phyloP scores from a whole-genome alignment of 371 early-diverging fungal genomes.

The Rhizopus stolonifer region DNA sequence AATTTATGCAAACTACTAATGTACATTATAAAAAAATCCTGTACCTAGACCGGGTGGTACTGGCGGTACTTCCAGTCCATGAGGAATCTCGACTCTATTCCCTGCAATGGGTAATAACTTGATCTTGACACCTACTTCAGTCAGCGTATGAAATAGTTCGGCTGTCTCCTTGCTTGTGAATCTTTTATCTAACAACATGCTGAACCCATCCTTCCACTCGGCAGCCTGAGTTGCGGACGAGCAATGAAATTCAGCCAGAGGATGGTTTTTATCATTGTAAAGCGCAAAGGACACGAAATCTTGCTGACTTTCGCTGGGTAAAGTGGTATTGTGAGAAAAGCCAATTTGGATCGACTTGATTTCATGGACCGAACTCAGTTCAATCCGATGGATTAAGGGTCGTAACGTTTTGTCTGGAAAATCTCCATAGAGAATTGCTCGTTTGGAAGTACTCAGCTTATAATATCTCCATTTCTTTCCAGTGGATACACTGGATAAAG shows the following conservation, averaged over 20 bases:
- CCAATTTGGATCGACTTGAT: constrained; percentile 45
- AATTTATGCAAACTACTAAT: background rate
- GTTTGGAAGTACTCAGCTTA: constrained; percentile 61
- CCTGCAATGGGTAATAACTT: constrained; percentile 70
- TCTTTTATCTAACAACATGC: constrained; percentile 66
- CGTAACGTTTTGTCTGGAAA: constrained; percentile 63
- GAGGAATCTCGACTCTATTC: constrained; percentile 60
- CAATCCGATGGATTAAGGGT: constrained; percentile 51
- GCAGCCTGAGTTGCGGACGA: constrained; percentile 48
- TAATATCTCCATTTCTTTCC: constrained; percentile 61
- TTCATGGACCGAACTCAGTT: constrained; percentile 55
- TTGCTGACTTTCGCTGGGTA: too few species aligned
- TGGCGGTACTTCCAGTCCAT: constrained; percentile 44
- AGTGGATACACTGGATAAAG: background rate
- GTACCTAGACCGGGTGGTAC: constrained; percentile 42
- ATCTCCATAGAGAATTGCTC: constrained; percentile 67
- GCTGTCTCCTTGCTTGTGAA: constrained; percentile 67
- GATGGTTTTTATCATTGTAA: constrained; percentile 34
- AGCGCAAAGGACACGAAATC: constrained; percentile 43
- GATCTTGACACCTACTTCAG: constrained; percentile 65
- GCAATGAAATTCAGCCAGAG: constrained; percentile 65
- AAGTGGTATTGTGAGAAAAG: background rate
- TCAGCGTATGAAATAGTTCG: constrained; percentile 61
- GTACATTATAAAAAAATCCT: constrained; percentile 41
- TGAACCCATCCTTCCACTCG: constrained; percentile 83